Base-by-base conservation (phyloP, 2,329 filamentous ascomycete species). In the Septoria petroselini region DNA sequence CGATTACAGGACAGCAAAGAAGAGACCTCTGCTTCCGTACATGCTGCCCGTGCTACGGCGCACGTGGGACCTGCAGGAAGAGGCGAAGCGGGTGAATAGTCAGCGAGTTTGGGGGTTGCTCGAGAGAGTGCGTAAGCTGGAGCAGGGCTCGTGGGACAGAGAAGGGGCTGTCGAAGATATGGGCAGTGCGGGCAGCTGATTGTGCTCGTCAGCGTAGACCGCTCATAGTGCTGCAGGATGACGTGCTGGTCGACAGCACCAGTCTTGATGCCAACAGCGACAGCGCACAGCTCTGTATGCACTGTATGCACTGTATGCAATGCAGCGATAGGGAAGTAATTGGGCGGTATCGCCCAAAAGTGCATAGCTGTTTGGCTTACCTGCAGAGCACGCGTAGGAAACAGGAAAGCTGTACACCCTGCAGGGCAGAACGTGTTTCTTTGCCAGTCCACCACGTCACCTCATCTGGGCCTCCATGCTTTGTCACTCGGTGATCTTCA, bases 81-180 rank as follows among this genome's bases (percentile, higher is more conserved):
- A 76, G 42, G 79, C 80, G 18, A 80, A 76, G 64, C 59, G 59
- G 41, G 70, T 69, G 52, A 81, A 82, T 55, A 73, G 76, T 31
- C 64, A 65, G 35, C 75, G 75, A 51, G 81, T 86, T 27, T 68
- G 69, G 57, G 72, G 74, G 11, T 70, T 93, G 45, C 73, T 84
- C 39, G 65, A 68, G n/a, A 69, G 71, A 33, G 79, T 91, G 2
- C 74, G 78, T 60, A 58, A 58, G 30, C 68, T 95, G 38, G 91
- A 95, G 72, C 74, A 74, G 61, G 74, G 76, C 50, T 89, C 84
- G 25, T 95, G 90, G 88, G 79, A 91, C 68, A 73, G 82, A 50
- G 68, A 72, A 29, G 85, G 80, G 65, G 87, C 87, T 1, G 79
- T 85, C 21, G 88, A 93, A 40, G 52, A 57, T 43, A 48, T 59